Evolutionary conservation across 2,329 filamentous ascomycete genomes (phyloP).

Genomic region (Amauroascus verrucosus): DNA sequence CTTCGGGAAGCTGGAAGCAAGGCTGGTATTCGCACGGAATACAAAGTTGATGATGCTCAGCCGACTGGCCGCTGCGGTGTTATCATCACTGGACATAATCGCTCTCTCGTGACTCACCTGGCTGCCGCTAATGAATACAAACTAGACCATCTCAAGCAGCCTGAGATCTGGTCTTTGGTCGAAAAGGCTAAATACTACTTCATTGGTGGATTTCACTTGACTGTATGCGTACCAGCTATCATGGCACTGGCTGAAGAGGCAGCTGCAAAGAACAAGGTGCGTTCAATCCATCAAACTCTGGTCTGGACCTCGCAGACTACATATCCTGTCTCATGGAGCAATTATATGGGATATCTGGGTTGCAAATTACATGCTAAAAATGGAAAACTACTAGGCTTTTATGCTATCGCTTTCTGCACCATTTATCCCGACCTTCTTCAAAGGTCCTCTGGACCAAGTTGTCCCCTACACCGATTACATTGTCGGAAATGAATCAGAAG

Average conservation of each 20-base stretch:
- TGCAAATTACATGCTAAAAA: neutral
- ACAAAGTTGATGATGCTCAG: conserved; percentile 74
- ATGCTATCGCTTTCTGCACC: conserved; percentile 86
- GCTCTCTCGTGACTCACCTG: conserved; percentile 88
- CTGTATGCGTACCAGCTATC: conserved; percentile 84
- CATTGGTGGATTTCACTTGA: conserved; percentile 94
- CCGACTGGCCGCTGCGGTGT: conserved; percentile 92
- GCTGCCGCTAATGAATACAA: conserved; percentile 97
- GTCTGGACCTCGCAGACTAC: neutral
- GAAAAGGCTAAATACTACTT: conserved; percentile 84
- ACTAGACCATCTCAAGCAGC: conserved; percentile 80
- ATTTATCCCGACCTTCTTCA: conserved; percentile 97
- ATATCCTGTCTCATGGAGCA: neutral
- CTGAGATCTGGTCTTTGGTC: conserved; percentile 83
- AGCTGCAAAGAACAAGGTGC: conserved; percentile 71
- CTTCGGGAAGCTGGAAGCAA: conserved; percentile 76
- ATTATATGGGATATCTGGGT: neutral
- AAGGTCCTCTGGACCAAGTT: conserved; percentile 78
- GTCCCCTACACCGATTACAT: conserved; percentile 91
- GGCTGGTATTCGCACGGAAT: conserved; percentile 85
- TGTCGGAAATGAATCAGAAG: conserved; percentile 95
- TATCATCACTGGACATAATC: conserved; percentile 92
- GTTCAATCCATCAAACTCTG: conserved; percentile 14
- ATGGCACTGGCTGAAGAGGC: conserved; percentile 84
- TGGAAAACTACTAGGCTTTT: conserved; percentile 46